These are phyloP conservation scores for Collybia mongolica DNA, from an alignment of 768 basidiomycete species.

Conservation along the genomic window DNA sequence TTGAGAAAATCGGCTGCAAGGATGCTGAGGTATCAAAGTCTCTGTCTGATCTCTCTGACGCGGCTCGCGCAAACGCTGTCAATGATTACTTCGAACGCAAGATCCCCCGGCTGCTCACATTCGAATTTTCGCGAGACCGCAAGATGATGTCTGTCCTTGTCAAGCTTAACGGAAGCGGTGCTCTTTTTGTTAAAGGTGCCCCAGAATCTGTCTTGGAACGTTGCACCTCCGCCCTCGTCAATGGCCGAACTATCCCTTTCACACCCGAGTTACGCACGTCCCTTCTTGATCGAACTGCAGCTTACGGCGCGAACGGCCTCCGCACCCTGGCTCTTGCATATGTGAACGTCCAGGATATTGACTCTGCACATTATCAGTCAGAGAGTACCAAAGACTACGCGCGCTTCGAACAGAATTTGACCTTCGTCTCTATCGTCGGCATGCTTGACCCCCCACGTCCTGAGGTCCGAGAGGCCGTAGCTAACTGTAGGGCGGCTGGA, in stretches of 20 bases:
- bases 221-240: conserved; percentile 71
- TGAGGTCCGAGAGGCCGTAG: conserved; percentile 84
- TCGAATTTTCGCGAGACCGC: conserved; percentile 97
- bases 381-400: conserved; percentile 80
- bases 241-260: conserved; percentile 64
- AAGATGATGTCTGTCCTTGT: conserved; percentile 99
- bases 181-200: conserved; percentile 92
- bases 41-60: conserved; percentile 52
- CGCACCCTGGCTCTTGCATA: conserved; percentile 93
- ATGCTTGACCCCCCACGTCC: conserved; percentile 99
- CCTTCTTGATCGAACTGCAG: conserved; percentile 63
- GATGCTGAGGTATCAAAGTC: conserved; percentile 57
- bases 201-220: conserved; percentile 94
- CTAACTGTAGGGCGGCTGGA: conserved; percentile 88
- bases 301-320: conserved; percentile 81
- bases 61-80: conserved; percentile 75
- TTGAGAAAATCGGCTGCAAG: conserved; percentile 86
- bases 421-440: conserved; percentile 93
- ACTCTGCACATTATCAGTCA: conserved; percentile 79
- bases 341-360: conserved; percentile 71
- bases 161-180: conserved; percentile 61
- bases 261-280: conserved; percentile 55
- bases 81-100: conserved; percentile 78
- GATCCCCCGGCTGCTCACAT: conserved; percentile 83
- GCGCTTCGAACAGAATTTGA: conserved; percentile 88